phyloP scores from a whole-genome alignment of 257 asterid genomes.

The Gentiana macrophylla region DNA sequence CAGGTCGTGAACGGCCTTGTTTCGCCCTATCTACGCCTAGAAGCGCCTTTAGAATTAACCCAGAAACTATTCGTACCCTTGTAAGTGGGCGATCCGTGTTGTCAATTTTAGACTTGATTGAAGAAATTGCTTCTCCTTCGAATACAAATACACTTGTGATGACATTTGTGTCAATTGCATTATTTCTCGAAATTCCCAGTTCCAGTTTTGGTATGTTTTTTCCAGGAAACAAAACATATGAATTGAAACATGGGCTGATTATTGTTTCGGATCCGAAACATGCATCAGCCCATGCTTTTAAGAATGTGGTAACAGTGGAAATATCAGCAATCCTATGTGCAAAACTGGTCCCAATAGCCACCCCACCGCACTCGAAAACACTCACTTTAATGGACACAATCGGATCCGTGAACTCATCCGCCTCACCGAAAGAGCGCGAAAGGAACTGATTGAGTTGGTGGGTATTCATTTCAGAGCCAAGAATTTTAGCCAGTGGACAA shows the following conservation, averaged over 20 bases:
- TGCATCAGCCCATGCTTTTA: slow-evolving; percentile 19
- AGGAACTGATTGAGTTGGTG: slow-evolving; percentile 12
- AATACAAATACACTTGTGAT: slow-evolving; percentile 11
- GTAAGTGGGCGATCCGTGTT: background rate
- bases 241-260: slow-evolving; percentile 10
- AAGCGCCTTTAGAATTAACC: slow-evolving; percentile 13
- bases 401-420: slow-evolving; percentile 3
- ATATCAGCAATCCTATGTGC: slow-evolving; percentile 26
- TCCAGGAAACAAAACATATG: slow-evolving; percentile 14
- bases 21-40: background rate
- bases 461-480: background rate
- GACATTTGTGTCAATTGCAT: background rate
- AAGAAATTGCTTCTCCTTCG: slow-evolving; percentile 4
- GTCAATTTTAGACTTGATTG: background rate
- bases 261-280: background rate
- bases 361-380: slow-evolving; percentile 24
- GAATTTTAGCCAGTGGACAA: background rate
- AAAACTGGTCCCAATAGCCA: slow-evolving; percentile 19
- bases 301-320: slow-evolving; percentile 6
- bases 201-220: slow-evolving; percentile 1
- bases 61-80: slow-evolving; percentile 14
- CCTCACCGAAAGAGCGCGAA: background rate
- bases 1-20: slow-evolving; percentile 6
- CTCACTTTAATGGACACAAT: slow-evolving; percentile 12
- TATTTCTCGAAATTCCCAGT: background rate